phyloP scores from a whole-genome alignment of 2,329 filamentous ascomycete genomes.

The Neocucurbitaria cava region DNA sequence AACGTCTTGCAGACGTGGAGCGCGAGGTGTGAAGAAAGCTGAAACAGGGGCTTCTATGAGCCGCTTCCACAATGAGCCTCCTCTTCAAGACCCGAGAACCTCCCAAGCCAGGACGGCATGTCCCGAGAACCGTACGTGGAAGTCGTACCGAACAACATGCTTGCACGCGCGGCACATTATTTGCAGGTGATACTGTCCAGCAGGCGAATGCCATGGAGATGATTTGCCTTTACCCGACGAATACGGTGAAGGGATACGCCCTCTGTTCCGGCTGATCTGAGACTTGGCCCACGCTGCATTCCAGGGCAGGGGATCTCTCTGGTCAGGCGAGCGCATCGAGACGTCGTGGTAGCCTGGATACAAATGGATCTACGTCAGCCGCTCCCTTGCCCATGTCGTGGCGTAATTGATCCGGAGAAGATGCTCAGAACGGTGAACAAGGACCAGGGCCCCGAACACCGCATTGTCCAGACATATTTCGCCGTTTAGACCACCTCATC shows the following conservation, averaged over 20 bases:
- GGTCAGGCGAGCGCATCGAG: conserved; percentile 38
- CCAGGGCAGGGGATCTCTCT: conserved; percentile 31
- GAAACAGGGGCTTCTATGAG: conserved; percentile 24
- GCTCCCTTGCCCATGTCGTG: conserved; percentile 38
- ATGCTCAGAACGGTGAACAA: conserved; percentile 40
- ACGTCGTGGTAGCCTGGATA: conserved; percentile 33
- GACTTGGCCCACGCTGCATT: conserved; percentile 33
- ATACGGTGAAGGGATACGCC: conserved; percentile 14
- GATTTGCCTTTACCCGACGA: conserved; percentile 12
- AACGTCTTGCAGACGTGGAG: conserved; percentile 26
- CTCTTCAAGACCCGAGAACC: background rate
- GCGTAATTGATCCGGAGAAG: conserved; percentile 39
- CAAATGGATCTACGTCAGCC: conserved; percentile 46
- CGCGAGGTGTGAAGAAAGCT: conserved; percentile 11
- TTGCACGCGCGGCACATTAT: conserved; percentile 29
- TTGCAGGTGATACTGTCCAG: conserved; percentile 20
- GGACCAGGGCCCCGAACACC: conserved; percentile 29
- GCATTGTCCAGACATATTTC: conserved; percentile 19
- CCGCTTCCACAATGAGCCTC: conserved; percentile 9
- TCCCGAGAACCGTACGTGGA: conserved; percentile 13
- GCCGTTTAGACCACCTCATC: conserved; percentile 16
- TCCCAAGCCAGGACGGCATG: conserved; percentile 2
- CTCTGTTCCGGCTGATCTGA: conserved; percentile 46
- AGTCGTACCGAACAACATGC: conserved; percentile 26
- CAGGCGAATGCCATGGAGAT: conserved; percentile 14